A percentile compares a stretch with the other conserved stretches of the same genome.
These are phyloP conservation scores for Alternaria hordeiaustralica DNA, from an alignment of 2,329 filamentous ascomycete genomes.

Conservation along the genomic window DNA sequence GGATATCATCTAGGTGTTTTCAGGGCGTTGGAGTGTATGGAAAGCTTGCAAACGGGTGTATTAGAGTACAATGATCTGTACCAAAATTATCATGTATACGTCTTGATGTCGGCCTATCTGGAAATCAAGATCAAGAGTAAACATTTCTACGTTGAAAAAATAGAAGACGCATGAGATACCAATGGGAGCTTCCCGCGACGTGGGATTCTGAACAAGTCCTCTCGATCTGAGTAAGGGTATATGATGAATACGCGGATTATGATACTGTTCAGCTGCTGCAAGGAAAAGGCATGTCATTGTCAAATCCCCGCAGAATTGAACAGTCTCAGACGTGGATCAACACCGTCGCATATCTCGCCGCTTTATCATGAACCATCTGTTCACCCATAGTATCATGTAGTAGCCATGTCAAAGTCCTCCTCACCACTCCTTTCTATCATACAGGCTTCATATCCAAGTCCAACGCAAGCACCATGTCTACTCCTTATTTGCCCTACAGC, in stretches of 20 bases:
- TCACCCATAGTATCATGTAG: background rate
- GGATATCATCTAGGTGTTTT: background rate
- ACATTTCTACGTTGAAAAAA: background rate
- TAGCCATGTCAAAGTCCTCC: background rate
- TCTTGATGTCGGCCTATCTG: background rate
- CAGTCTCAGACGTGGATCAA: background rate
- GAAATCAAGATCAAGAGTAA: background rate
- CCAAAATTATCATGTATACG: background rate
- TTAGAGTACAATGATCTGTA: background rate
- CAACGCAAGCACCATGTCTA: background rate
- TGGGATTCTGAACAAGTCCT: background rate
- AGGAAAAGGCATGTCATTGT: background rate
- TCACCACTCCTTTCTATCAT: background rate
- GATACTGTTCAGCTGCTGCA: background rate
- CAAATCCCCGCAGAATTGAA: background rate
- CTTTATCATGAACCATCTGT: background rate
- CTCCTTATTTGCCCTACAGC: rapidly evolving
- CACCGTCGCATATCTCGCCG: background rate
- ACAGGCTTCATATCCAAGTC: rapidly evolving
- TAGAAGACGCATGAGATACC: background rate
- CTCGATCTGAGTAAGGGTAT: background rate
- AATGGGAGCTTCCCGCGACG: background rate
- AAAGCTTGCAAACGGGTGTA: background rate
- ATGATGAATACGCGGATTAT: background rate
- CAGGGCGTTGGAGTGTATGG: background rate